A percentile compares a stretch with the other conserved stretches of the same genome.
phyloP scores from a whole-genome alignment of 2,329 filamentous ascomycete species.

The Colletotrichum cuscutae region DNA sequence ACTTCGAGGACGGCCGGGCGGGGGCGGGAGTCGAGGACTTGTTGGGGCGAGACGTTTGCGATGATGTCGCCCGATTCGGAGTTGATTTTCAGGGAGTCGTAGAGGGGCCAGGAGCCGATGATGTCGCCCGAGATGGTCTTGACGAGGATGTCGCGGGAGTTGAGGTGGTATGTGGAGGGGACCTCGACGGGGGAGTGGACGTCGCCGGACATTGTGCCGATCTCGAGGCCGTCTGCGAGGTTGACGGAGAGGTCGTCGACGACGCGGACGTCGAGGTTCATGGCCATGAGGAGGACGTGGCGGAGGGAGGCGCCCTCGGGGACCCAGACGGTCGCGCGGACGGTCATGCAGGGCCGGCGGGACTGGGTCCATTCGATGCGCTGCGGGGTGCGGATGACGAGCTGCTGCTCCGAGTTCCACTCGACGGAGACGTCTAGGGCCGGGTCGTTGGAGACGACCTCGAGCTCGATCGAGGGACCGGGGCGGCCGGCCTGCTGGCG shows the following conservation, averaged over 20 bases:
- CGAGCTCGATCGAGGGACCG: constrained; percentile 52
- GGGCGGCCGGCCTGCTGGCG: constrained; percentile 44
- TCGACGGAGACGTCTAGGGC: constrained; percentile 47
- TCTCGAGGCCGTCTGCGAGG: constrained; percentile 40
- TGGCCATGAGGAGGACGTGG: constrained; percentile 47
- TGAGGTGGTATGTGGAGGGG: constrained; percentile 51
- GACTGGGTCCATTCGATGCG: constrained; percentile 42
- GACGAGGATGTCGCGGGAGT: constrained; percentile 54
- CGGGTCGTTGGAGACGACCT: constrained; percentile 57
- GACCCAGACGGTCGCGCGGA: constrained; percentile 58
- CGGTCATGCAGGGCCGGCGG: constrained; percentile 56
- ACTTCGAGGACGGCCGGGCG: constrained; percentile 53
- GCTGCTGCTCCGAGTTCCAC: constrained; percentile 49
- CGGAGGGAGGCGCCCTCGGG: constrained; percentile 53
- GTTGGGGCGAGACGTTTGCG: constrained; percentile 53
- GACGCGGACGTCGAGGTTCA: constrained; percentile 53
- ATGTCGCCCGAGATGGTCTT: constrained; percentile 56
- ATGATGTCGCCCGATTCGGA: constrained; percentile 56
- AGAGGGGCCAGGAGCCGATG: constrained; percentile 61
- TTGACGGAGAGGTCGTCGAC: constrained; percentile 51
- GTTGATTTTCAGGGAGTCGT: constrained; percentile 57
- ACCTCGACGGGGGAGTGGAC: constrained; percentile 45
- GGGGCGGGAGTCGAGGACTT: constrained; percentile 45
- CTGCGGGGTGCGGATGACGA: constrained; percentile 53
- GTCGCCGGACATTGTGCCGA: constrained; percentile 51